Evolutionary conservation across 2,329 filamentous ascomycete species (phyloP).

Genomic region (Colletotrichum noveboracense): DNA sequence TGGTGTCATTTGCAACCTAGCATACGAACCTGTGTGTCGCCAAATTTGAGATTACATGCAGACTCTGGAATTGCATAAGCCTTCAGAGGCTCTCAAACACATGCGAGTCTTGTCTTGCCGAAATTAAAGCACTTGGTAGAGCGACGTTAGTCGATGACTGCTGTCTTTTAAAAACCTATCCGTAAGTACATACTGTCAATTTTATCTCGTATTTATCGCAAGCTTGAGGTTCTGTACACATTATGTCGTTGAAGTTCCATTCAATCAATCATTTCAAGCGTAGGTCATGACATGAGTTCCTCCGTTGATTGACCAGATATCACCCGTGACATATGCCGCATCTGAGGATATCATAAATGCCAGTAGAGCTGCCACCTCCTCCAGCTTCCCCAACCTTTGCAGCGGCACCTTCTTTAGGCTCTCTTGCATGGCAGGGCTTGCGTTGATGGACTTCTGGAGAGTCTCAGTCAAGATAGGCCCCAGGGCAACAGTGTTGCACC

Average conservation of each 20-base stretch:
- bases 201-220: not conserved
- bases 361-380: slow-evolving; percentile 1
- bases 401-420: not conserved
- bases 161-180: not conserved
- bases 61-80: not conserved
- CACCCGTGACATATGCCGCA: not conserved
- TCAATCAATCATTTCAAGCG: not conserved
- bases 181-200: not conserved
- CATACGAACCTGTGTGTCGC: not conserved
- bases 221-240: not conserved
- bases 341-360: slow-evolving; percentile 6
- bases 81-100: not conserved
- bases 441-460: not conserved
- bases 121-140: not conserved
- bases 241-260: not conserved
- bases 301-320: slow-evolving; percentile 3
- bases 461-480: not conserved
- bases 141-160: not conserved
- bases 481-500: not conserved
- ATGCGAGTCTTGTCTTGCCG: not conserved
- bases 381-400: not conserved
- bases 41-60: not conserved
- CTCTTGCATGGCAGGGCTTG: not conserved
- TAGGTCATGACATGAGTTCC: not conserved
- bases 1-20: not conserved